Conservation (phyloP, 352 stramenopile species). For the Phytophthora capsici region DNA sequence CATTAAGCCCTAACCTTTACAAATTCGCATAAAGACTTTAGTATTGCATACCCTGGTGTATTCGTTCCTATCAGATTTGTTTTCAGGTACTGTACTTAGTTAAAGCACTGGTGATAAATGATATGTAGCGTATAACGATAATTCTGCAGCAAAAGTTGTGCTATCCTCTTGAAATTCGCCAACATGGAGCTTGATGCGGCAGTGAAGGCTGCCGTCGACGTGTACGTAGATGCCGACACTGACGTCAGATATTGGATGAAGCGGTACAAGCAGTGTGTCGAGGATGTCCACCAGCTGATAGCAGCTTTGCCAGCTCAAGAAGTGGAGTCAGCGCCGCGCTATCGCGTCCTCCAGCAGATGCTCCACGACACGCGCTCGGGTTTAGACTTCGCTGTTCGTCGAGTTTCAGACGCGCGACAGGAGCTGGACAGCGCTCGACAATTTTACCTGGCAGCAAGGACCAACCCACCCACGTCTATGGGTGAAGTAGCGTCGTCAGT, state of each 20-base stretch:
- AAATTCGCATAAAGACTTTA: constrained; percentile 1
- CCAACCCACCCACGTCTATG: not conserved
- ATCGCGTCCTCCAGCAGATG: constrained; percentile 21
- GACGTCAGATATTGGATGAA: constrained; percentile 28
- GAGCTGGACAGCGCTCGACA: constrained; percentile 22
- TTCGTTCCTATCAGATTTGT: not conserved
- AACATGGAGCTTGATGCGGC: constrained; percentile 1
- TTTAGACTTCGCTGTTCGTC: constrained; percentile 24
- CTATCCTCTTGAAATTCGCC: not conserved
- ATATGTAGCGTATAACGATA: not conserved
- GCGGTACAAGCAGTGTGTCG: constrained; percentile 18
- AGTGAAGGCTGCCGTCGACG: constrained; percentile 1
- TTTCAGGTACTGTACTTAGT: too few species aligned
- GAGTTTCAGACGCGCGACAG: constrained; percentile 18
- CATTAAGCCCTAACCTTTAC: not conserved
- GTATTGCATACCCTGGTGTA: not conserved
- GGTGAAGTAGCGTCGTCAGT: not conserved
- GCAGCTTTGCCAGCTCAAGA: not conserved
- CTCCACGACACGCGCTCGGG: constrained; percentile 27
- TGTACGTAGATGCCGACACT: constrained; percentile 2
- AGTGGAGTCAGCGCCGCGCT: constrained; percentile 8
- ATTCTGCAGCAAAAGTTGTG: too few species aligned
- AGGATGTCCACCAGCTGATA: constrained; percentile 11
- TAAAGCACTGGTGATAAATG: not conserved
- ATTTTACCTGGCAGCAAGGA: constrained; percentile 12